Evolutionary conservation across 768 basidiomycete genomes (phyloP).

Genomic region (Russula sp.): DNA sequence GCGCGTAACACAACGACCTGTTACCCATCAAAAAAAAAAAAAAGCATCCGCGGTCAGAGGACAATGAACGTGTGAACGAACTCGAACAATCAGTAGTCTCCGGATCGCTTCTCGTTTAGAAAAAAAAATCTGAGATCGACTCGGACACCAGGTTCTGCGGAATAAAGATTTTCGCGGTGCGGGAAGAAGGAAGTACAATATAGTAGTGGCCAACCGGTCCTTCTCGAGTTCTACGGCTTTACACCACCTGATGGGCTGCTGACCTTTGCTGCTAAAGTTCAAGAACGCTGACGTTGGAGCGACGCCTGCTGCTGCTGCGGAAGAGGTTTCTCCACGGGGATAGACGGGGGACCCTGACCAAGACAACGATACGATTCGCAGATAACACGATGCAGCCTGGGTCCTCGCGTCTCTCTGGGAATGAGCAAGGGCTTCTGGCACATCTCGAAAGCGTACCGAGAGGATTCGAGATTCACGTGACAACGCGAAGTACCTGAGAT

Average conservation of each 20-base stretch:
- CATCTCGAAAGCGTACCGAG: not conserved
- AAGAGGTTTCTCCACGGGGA: not conserved
- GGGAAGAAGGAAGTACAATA: not conserved
- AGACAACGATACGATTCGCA: not conserved
- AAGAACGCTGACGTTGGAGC: not conserved
- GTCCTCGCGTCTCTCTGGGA: not conserved
- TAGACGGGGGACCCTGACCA: not conserved
- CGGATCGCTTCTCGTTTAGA: not conserved
- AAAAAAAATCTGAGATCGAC: not conserved
- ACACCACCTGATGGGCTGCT: not conserved
- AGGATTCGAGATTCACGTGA: not conserved
- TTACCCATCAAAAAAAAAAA: not conserved
- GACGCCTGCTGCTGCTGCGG: not conserved
- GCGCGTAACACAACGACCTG: not conserved
- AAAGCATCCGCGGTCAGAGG: too few relatives aligned
- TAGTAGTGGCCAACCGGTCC: not conserved
- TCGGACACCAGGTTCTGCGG: not conserved
- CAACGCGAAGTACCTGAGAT: not conserved
- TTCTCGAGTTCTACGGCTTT: not conserved
- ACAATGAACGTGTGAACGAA: not conserved
- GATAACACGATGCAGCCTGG: not conserved
- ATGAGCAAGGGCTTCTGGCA: not conserved
- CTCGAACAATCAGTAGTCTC: too few relatives aligned
- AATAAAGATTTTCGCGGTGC: not conserved
- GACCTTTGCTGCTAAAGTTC: not conserved